Evolutionary conservation across 495 filamentous ascomycete species (phyloP).

Genomic region (Podospora tetraspora): DNA sequence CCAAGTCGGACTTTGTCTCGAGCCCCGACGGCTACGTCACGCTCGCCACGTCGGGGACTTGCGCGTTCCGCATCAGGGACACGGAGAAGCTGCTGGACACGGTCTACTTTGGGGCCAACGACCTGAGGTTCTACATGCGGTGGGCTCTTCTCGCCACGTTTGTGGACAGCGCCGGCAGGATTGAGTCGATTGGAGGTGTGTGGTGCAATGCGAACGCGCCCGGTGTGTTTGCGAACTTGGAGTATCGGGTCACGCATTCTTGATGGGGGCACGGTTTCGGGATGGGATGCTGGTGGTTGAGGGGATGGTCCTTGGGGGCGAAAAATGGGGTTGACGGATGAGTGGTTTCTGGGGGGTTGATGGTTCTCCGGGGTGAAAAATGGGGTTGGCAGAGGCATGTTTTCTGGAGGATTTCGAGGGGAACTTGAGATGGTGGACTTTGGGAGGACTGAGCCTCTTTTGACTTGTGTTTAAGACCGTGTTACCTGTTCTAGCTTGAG

Average conservation of each 20-base stretch:
- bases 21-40: conserved; percentile 4
- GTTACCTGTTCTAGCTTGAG: background rate
- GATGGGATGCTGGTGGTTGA: background rate
- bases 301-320: background rate
- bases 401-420: background rate
- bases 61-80: conserved; percentile 1
- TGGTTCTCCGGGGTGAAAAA: background rate
- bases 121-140: conserved; percentile 4
- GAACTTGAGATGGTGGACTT: background rate
- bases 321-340: no score
- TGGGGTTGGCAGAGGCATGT: background rate
- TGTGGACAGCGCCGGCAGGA: background rate
- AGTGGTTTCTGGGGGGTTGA: background rate
- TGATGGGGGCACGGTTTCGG: background rate
- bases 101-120: conserved; percentile 10
- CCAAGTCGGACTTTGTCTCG: background rate
- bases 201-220: background rate
- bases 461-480: background rate
- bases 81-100: background rate
- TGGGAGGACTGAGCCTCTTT: background rate
- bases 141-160: background rate
- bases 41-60: conserved; percentile 8
- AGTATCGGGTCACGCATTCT: background rate
- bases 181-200: background rate
- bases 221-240: background rate